Base-by-base conservation (phyloP, 1,284 basidiomycete genomes). In the Sanghuangporus sanghuang region DNA sequence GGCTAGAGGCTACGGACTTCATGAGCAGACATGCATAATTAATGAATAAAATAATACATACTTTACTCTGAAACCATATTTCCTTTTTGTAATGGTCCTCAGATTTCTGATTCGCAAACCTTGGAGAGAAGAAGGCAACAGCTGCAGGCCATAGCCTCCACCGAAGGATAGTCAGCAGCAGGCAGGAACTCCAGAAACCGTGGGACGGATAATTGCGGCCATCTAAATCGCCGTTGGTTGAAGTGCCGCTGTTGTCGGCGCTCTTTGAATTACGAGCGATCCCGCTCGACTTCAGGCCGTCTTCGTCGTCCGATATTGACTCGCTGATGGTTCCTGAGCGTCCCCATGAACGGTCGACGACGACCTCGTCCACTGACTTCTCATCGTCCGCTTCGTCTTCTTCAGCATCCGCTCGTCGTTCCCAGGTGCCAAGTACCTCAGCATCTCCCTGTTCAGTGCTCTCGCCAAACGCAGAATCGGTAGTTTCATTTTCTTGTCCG, bases 281-380 rank as follows among this genome's bases (percentile, higher is more conserved):
- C 27, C 75, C 76, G 6, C 32, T 35, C 16, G 78, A 77, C 71
- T 84, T 78, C 21, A 76, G 79, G 21, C 73, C 49, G 35, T 52
- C 78, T 23, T 69, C 75, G 42, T 74, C 78, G 23, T 85, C 85
- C 12, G 83, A 83, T 61, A 79, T 78, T 73, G 35, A 79, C 81
- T 62, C 76, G 81, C 72, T 79, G 80, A 62, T 81, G 74, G 64
- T 85, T 82, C 65, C 85, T 82, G 35, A 18, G 8, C 48, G 63
- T 48, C 4, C 79, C 87, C 87, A 90, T 42, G 79, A 74, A 54
- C 87, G 81, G 73, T 90, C 88, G 16, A 90, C 86, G n/a, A 90
- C 82, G 16, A 89, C 82, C 73, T 86, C 81, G 71, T 91, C 81
- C 1, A 90, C 83, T 12, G 64, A 60, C 38, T 69, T 71, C n/a